phyloP scores from a whole-genome alignment of 305 asterid genomes.

The Ruellia speciosa region DNA sequence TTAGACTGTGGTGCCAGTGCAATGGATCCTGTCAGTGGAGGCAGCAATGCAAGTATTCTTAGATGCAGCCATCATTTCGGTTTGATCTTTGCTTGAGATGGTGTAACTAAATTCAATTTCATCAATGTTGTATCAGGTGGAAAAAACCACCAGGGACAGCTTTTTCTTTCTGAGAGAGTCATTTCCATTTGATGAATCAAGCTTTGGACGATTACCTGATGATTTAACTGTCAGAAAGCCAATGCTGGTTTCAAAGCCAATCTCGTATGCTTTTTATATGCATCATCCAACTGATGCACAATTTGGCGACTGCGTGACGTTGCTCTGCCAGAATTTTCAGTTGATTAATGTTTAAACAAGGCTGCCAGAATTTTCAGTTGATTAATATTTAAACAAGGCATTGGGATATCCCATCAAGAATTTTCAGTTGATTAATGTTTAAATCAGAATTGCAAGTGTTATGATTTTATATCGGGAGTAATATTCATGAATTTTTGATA shows the following conservation, averaged over 20 bases:
- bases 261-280: conserved; percentile 56
- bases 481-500: too few species aligned
- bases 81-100: too few species aligned
- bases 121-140: conserved; percentile 50
- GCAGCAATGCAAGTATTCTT: conserved; percentile 23
- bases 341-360: background rate
- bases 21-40: conserved; percentile 46
- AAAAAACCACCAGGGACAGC: conserved; percentile 60
- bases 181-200: conserved; percentile 56
- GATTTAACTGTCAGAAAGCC: conserved; percentile 30
- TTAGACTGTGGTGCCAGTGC: conserved; percentile 35
- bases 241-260: conserved; percentile 46
- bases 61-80: too few species aligned
- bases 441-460: too few species aligned
- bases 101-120: background rate
- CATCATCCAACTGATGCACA: conserved; percentile 36
- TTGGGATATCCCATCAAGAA: too few species aligned
- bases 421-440: too few species aligned
- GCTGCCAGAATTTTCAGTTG: too few species aligned
- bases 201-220: conserved; percentile 55
- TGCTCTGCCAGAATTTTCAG: conserved; percentile 23
- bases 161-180: conserved; percentile 68
- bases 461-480: too few species aligned
- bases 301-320: conserved; percentile 26
- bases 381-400: too few species aligned